Conservation (phyloP, 495 filamentous ascomycete genomes). For the Rhypophila decipiens region DNA sequence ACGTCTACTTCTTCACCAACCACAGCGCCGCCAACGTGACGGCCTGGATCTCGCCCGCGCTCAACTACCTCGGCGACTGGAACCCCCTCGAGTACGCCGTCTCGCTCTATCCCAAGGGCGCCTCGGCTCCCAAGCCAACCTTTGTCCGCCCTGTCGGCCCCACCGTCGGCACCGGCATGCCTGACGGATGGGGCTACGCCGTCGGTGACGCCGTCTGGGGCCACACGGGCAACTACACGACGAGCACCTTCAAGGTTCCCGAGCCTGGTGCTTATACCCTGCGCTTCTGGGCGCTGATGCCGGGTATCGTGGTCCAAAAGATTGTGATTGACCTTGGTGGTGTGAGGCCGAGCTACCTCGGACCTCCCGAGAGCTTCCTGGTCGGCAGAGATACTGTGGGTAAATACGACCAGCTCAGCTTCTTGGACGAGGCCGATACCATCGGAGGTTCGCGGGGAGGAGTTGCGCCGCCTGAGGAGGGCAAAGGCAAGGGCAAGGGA, state of each 20-base stretch:
- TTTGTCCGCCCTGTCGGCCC: conserved; percentile 46
- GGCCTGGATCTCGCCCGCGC: conserved; percentile 52
- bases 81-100: conserved; percentile 56
- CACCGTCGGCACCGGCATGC: conserved; percentile 40
- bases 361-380: conserved; percentile 60
- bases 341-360: conserved; percentile 58
- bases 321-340: conserved; percentile 62
- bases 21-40: conserved; percentile 50
- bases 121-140: conserved; percentile 29
- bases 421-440: conserved; percentile 22
- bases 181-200: conserved; percentile 50
- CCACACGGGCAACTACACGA: conserved; percentile 39
- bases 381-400: conserved; percentile 40
- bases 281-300: conserved; percentile 56
- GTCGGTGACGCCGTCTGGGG: conserved; percentile 57
- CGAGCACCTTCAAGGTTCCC: conserved; percentile 43
- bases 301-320: conserved; percentile 64
- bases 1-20: conserved; percentile 57
- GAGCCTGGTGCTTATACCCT: conserved; percentile 49
- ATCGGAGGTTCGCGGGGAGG: conserved; percentile 11
- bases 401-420: conserved; percentile 34
- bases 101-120: conserved; percentile 36
- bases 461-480: background rate
- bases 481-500: background rate
- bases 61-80: conserved; percentile 55